Percentiles rank a stretch among this genome's conserved stretches.
Conservation (phyloP, 345 rosid species). For the Gossypioides kirkii region DNA sequence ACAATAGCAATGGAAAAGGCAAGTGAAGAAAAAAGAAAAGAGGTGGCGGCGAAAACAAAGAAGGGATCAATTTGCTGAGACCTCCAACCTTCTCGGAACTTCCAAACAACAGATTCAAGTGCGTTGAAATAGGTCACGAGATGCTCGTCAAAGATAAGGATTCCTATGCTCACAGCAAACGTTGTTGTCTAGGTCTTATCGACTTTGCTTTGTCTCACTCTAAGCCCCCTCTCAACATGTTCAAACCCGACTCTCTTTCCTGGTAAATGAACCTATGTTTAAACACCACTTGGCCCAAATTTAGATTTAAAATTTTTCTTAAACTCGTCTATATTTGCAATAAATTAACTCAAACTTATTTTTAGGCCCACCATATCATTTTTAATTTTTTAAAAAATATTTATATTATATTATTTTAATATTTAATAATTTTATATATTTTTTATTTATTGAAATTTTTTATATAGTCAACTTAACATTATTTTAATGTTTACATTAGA, state of each 20-base stretch:
- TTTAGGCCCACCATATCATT: no score
- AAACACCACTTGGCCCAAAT: no score
- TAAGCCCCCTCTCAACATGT: slow-evolving; percentile 80
- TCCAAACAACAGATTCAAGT: slow-evolving; percentile 64
- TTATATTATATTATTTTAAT: no score
- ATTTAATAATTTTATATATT: no score
- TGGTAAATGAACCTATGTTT: slow-evolving; percentile 48
- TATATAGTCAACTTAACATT: no score
- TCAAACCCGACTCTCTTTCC: slow-evolving; percentile 56
- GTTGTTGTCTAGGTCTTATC: slow-evolving; percentile 80
- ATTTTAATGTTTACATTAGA: no score
- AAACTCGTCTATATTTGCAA: no score
- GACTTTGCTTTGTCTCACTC: slow-evolving; percentile 57
- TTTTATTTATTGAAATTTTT: no score
- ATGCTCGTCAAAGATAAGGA: slow-evolving; percentile 56
- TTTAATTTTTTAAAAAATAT: no score
- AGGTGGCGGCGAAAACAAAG: slow-evolving; percentile 18
- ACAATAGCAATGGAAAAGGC: slow-evolving; percentile 15
- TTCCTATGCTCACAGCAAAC: slow-evolving; percentile 59
- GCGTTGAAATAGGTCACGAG: slow-evolving; percentile 83
- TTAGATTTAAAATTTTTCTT: no score
- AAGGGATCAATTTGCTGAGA: slow-evolving; percentile 55
- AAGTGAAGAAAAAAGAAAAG: slow-evolving; percentile 20
- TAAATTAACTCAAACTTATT: no score
- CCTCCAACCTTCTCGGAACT: slow-evolving; percentile 51